Base-by-base conservation (phyloP, 2,329 filamentous ascomycete genomes). In the Phaeophleospora eucalypticola region DNA sequence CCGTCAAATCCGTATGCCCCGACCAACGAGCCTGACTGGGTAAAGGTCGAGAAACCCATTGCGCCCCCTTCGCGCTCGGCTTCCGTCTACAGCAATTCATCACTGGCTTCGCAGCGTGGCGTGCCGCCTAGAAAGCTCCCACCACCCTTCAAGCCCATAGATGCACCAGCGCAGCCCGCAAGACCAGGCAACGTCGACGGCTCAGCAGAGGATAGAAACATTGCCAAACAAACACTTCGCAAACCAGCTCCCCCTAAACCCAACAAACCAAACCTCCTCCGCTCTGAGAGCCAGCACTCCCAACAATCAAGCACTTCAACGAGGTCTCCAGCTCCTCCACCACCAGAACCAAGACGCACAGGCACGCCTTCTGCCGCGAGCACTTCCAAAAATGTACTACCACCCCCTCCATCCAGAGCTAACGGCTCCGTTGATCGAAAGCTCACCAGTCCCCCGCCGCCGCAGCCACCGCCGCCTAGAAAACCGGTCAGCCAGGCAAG, bases 11-110 rank as follows among this genome's bases (percentile, higher is more conserved):
- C 93, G 0, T 97, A 94, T 65, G 78, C 77, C 1, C 73, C 78
- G 0, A 83, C 79, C 1, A 77, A 84, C 24, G 87, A 95, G 65
- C 80, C 84, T 8, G 90, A 96, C 60, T 97, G 93, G 93, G 81
- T 95, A 29, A 68, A 72, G 48, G 67, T 76, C 3, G 64, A 67
- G 16, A 61, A 57, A 33, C 64, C 64, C 1, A 54, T 43, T 7
- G 51, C 54, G 4, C 51, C 54, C 19, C 53, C 58, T 2, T 53
- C 56, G 6, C 48, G 58, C n/a, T 19, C 50, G 9, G 32, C 53
- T 17, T 58, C 57, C 3, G 24, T 51, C 12, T 48, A 51, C 33
- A 53, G 51, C 49, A 55, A 27, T 38, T 36, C 46, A 33, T 49
- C 49, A 33, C 42, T 35, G 29, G 37, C 37, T 9, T 14, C 10